A percentile compares a stretch with the other conserved stretches of the same genome.
Evolutionary conservation across 202 grass and related monocot species (phyloP).

Genomic region (Sporobolus alterniflorus): DNA sequence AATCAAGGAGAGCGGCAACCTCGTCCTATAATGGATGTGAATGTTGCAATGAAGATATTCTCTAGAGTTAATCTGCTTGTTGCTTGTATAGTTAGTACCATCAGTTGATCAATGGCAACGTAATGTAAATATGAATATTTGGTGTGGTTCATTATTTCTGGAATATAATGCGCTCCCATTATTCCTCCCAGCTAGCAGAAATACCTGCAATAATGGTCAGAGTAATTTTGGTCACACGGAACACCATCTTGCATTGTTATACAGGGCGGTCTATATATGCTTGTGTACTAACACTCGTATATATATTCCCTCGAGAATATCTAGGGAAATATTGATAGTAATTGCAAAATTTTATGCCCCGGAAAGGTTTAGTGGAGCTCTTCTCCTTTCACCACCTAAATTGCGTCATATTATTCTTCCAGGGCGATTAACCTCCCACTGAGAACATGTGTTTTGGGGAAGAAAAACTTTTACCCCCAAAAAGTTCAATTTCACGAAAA

Average conservation of each 20-base stretch:
- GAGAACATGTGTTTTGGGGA: too few species aligned
- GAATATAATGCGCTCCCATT: slow-evolving; percentile 31
- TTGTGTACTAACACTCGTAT: not conserved
- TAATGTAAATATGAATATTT: not conserved
- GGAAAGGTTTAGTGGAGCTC: not conserved
- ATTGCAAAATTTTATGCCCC: slow-evolving; percentile 22
- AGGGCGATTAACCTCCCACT: slow-evolving; percentile 10
- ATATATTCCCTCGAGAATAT: slow-evolving; percentile 32
- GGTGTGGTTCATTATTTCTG: not conserved
- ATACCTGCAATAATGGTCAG: slow-evolving; percentile 38
- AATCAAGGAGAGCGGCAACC: slow-evolving; percentile 9
- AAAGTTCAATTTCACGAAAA: too few species aligned
- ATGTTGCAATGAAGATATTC: not conserved
- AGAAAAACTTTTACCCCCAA: too few species aligned
- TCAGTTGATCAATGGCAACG: not conserved
- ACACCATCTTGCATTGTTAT: slow-evolving; percentile 25
- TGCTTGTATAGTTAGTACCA: not conserved
- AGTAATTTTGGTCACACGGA: slow-evolving; percentile 22
- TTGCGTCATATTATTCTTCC: slow-evolving; percentile 35
- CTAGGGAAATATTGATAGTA: slow-evolving; percentile 12
- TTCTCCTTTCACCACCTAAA: slow-evolving; percentile 33
- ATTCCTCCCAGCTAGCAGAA: slow-evolving; percentile 9
- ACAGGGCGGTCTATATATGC: not conserved
- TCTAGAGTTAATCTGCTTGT: not conserved
- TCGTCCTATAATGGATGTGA: not conserved